phyloP scores from a whole-genome alignment of 164 flowering plant genomes.

The Aristolochia contorta region DNA sequence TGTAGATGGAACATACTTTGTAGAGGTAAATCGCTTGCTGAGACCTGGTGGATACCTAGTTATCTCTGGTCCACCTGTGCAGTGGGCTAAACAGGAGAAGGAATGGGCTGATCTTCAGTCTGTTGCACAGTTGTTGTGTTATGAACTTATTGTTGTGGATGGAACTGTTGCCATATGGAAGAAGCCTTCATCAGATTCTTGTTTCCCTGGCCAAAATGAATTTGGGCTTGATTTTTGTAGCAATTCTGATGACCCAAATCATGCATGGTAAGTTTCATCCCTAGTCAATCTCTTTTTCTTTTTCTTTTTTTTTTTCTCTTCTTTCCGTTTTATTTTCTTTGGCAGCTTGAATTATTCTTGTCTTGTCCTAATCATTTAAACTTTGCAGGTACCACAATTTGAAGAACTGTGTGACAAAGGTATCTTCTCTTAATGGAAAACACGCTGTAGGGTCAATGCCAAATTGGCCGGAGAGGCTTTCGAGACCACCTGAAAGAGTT shows the following conservation, averaged over 20 bases:
- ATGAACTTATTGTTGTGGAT: constrained; percentile 86
- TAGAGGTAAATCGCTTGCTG: constrained; percentile 89
- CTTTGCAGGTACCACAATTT: constrained; percentile 68
- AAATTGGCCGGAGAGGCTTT: constrained; percentile 85
- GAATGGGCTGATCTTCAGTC: constrained; percentile 99
- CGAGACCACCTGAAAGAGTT: constrained; percentile 62
- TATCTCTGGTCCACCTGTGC: constrained; percentile 96
- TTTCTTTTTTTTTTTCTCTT: not conserved
- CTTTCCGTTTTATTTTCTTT: not conserved
- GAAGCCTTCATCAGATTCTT: constrained; percentile 72
- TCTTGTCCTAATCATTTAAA: not conserved
- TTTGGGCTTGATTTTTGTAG: constrained; percentile 70
- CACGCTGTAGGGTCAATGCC: constrained; percentile 61
- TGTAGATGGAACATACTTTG: constrained; percentile 94
- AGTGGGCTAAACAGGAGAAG: constrained; percentile 93
- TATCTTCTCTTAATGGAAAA: constrained; percentile 50
- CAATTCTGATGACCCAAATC: constrained; percentile 69
- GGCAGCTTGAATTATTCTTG: not conserved
- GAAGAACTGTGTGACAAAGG: constrained; percentile 69
- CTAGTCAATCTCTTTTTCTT: not conserved
- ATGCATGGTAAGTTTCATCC: constrained; percentile 57
- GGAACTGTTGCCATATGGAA: constrained; percentile 96
- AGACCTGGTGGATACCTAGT: constrained; percentile 93
- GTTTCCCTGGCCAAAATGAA: constrained; percentile 77
- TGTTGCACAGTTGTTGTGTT: constrained; percentile 79